phyloP scores from a whole-genome alignment of 106 monocot genomes.

The Chionographis japonica region DNA sequence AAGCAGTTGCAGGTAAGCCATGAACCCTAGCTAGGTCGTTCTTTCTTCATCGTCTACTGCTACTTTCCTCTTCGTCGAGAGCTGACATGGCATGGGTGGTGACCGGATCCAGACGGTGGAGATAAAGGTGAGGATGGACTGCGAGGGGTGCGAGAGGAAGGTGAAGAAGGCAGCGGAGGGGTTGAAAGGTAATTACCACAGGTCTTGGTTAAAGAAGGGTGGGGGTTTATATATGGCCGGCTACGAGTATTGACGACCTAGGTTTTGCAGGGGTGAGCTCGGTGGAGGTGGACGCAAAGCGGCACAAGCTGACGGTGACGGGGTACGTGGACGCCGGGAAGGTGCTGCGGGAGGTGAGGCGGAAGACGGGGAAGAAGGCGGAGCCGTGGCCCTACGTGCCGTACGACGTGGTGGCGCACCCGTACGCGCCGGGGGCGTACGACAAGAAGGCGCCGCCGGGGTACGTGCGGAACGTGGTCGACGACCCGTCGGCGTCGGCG shows the following conservation, averaged over 20 bases:
- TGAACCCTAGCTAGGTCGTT: background rate
- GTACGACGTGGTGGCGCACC: slow-evolving; percentile 18
- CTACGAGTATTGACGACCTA: background rate
- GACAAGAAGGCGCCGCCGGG: slow-evolving; percentile 31
- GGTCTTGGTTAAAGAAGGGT: background rate
- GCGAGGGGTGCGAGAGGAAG: slow-evolving; percentile 26
- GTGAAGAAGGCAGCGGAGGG: slow-evolving; percentile 17
- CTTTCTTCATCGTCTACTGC: background rate
- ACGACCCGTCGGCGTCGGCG: background rate
- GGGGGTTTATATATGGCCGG: background rate
- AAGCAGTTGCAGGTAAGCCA: slow-evolving; percentile 15
- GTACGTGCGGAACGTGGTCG: slow-evolving; percentile 23
- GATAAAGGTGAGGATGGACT: slow-evolving; percentile 20
- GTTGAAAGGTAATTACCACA: slow-evolving; percentile 6
- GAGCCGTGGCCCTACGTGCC: slow-evolving; percentile 32
- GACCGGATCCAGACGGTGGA: slow-evolving; percentile 11
- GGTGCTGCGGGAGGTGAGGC: slow-evolving; percentile 12
- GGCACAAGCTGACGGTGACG: slow-evolving; percentile 27
- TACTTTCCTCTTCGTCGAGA: background rate
- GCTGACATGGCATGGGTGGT: background rate
- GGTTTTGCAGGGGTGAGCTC: slow-evolving; percentile 16
- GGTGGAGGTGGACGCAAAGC: background rate
- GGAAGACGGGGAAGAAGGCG: slow-evolving; percentile 28
- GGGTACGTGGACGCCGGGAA: slow-evolving; percentile 22
- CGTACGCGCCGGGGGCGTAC: slow-evolving; percentile 17